A percentile compares a stretch with the other conserved stretches of the same genome.
Conservation (phyloP, 2,329 filamentous ascomycete species). For the Scopulariopsis brevicaulis region DNA sequence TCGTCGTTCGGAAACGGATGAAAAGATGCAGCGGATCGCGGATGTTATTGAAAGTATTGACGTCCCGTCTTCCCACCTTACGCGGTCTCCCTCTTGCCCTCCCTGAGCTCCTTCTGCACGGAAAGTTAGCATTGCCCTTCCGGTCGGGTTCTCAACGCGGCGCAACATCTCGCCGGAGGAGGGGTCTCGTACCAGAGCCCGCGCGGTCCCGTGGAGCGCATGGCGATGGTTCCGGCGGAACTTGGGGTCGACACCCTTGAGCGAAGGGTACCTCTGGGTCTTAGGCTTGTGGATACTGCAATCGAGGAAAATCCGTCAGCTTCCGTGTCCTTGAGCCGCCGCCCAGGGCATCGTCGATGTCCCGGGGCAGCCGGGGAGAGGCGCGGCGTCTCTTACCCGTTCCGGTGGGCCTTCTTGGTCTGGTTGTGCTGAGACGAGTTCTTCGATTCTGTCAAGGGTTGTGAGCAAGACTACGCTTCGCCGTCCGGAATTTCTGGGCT, state of each 20-base stretch:
- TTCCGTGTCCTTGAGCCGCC: background rate
- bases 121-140: conserved; percentile 17
- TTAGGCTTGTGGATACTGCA: conserved; percentile 99
- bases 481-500: background rate
- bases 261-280: conserved; percentile 96
- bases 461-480: background rate
- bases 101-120: conserved; percentile 86
- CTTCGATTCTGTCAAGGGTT: conserved; percentile 71
- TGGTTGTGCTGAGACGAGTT: conserved; percentile 99
- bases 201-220: conserved; percentile 97
- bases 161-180: background rate
- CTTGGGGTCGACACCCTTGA: conserved; percentile 98
- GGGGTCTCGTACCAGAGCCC: conserved; percentile 70
- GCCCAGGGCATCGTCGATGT: background rate
- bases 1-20: background rate
- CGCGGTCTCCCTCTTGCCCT: conserved; percentile 85
- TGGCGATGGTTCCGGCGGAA: conserved; percentile 99
- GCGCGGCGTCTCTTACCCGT: conserved; percentile 54
- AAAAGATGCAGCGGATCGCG: background rate
- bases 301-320: background rate
- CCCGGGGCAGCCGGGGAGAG: background rate
- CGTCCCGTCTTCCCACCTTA: conserved; percentile 29
- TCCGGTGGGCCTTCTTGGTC: conserved; percentile 96
- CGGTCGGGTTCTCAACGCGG: background rate
- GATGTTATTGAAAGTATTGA: background rate